Percentiles rank a stretch among this genome's conserved stretches.
phyloP scores from a whole-genome alignment of 1,139 yeast genomes.

The Entelexis paramagnoliae region DNA sequence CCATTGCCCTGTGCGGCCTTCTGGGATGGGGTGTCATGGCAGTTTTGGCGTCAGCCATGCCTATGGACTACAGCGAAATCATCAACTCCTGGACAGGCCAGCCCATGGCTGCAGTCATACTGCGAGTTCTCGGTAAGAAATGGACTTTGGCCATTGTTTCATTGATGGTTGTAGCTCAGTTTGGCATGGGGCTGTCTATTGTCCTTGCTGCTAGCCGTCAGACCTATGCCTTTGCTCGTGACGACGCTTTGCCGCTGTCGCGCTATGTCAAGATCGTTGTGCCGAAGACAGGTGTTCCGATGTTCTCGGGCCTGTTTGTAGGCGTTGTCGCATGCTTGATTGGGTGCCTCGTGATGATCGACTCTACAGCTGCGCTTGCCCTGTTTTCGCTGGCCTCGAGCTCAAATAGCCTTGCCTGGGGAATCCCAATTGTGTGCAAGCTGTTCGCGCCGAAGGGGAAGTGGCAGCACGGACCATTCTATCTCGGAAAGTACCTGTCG shows the following conservation, averaged over 20 bases:
- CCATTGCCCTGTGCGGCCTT: conserved; percentile 49
- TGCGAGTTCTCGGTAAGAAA: conserved; percentile 53
- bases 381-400: conserved; percentile 47
- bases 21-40: conserved; percentile 47
- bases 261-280: conserved; percentile 32
- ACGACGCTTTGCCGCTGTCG: conserved; percentile 70
- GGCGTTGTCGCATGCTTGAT: conserved; percentile 40
- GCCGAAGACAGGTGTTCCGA: conserved; percentile 43
- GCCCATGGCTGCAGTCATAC: conserved; percentile 50
- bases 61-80: conserved; percentile 39
- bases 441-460: conserved; percentile 33
- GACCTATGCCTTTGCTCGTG: conserved; percentile 80
- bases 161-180: conserved; percentile 29
- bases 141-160: conserved; percentile 44
- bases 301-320: conserved; percentile 47
- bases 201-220: conserved; percentile 80
- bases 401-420: conserved; percentile 51
- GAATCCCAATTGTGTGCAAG: conserved; percentile 31
- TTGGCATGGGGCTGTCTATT: conserved; percentile 55
- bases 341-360: conserved; percentile 48
- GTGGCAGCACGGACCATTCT: conserved; percentile 55
- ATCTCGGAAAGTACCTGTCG: conserved; percentile 39
- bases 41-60: conserved; percentile 34
- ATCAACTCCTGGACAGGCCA: conserved; percentile 47
- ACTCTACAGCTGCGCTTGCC: conserved; percentile 48